Evolutionary conservation across 441 rosid genomes (phyloP).

Genomic region (Brassica balearica): DNA sequence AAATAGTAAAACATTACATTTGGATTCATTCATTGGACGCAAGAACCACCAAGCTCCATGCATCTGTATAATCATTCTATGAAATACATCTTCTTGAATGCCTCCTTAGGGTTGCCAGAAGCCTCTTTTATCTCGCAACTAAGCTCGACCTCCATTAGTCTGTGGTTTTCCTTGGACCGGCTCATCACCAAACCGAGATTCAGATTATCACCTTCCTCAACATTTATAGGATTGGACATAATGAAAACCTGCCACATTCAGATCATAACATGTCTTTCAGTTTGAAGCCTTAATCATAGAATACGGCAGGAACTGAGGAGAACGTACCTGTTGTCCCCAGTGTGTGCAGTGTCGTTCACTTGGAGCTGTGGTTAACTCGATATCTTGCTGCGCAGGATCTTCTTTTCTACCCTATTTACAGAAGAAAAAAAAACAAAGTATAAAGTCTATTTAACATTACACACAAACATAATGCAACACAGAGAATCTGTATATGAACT

Average conservation of each 20-base stretch:
- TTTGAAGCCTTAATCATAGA: constrained; percentile 6
- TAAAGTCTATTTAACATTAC: constrained; percentile 12
- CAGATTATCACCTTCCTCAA: constrained; percentile 66
- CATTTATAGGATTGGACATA: constrained; percentile 58
- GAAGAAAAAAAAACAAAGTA: constrained; percentile 8
- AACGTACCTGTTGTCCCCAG: constrained; percentile 95
- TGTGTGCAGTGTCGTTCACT: constrained; percentile 77
- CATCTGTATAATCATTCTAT: constrained; percentile 60
- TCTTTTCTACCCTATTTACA: constrained; percentile 71
- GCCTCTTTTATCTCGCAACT: constrained; percentile 61
- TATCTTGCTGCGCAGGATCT: constrained; percentile 71
- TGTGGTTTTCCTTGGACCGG: constrained; percentile 88
- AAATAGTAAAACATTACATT: too few species aligned
- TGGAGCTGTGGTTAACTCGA: constrained; percentile 94
- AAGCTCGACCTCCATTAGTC: constrained; percentile 88
- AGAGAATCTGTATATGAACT: background rate
- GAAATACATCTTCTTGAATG: constrained; percentile 65
- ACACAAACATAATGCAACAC: constrained; percentile 32
- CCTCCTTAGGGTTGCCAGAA: constrained; percentile 56
- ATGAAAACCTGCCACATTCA: constrained; percentile 74
- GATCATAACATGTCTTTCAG: constrained; percentile 6
- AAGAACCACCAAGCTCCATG: too few species aligned
- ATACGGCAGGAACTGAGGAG: background rate
- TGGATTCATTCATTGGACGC: too few species aligned
- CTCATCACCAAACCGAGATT: constrained; percentile 71